Conservation (phyloP, 768 basidiomycete genomes). For the Exidia glandulosa region DNA sequence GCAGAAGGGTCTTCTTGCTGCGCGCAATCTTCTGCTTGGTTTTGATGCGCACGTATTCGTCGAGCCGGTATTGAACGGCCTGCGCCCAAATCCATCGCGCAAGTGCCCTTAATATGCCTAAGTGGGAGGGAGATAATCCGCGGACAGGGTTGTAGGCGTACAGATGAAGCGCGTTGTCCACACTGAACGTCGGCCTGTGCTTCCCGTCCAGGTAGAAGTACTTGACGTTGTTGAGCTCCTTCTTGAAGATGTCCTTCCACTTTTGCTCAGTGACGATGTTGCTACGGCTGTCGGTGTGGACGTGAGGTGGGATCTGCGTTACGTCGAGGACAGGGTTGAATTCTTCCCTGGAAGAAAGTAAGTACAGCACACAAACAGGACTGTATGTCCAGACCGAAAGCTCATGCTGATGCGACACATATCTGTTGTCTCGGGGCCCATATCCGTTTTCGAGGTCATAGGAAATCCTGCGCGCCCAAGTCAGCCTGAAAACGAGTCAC, state of each 20-base stretch:
- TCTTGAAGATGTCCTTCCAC: not conserved
- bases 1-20: not conserved
- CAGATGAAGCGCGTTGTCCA: not conserved
- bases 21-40: not conserved
- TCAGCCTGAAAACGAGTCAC: slow-evolving; percentile 5
- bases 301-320: not conserved
- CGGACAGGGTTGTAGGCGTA: not conserved
- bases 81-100: not conserved
- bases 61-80: not conserved
- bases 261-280: not conserved
- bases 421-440: not conserved
- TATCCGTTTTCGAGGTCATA: not conserved
- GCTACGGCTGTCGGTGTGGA: not conserved
- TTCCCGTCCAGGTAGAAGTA: not conserved
- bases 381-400: not conserved
- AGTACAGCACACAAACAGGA: not conserved
- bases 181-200: not conserved
- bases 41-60: not conserved
- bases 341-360: not conserved
- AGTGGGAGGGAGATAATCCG: not conserved
- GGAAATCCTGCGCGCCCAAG: not conserved
- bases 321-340: not conserved
- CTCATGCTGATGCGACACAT: not conserved
- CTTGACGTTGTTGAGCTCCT: not conserved
- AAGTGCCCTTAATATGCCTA: not conserved